A percentile compares a stretch with the other conserved stretches of the same genome.
Conservation (phyloP, 352 stramenopile genomes). For the Elongisporangium anandrum region DNA sequence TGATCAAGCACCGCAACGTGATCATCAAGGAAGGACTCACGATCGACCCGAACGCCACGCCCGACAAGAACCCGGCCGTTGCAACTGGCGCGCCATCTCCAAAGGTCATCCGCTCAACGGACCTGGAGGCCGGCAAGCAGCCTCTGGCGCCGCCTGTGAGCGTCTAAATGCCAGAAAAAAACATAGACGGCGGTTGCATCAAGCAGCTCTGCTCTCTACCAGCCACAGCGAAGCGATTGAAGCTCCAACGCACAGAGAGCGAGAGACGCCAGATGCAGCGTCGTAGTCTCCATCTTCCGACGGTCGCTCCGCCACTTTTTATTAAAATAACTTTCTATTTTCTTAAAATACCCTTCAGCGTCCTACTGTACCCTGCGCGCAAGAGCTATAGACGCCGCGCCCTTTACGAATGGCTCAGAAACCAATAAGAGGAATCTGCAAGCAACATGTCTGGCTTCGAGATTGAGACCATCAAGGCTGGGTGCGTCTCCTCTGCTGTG, state of each 20-base stretch:
- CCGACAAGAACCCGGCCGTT: conserved; percentile 47
- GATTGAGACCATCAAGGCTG: conserved; percentile 76
- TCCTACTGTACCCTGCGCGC: not conserved
- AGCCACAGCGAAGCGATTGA: not conserved
- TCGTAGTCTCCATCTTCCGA: not conserved
- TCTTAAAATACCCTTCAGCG: not conserved
- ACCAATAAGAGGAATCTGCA: not conserved
- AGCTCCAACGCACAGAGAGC: not conserved
- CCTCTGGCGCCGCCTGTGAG: conserved; percentile 59
- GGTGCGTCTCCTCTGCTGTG: conserved; percentile 15
- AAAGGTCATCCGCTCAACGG: conserved; percentile 49
- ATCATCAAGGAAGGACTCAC: conserved; percentile 73
- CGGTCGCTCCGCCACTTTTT: not conserved
- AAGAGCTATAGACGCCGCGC: not conserved
- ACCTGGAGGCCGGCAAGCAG: conserved; percentile 50
- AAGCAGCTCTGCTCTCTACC: not conserved
- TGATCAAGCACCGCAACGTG: conserved; percentile 74
- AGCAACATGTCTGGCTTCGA: conserved; percentile 37
- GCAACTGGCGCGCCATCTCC: conserved; percentile 37
- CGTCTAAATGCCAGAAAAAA: conserved; percentile 26
- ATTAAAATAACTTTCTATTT: not conserved
- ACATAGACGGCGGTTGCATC: not conserved
- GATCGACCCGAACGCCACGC: conserved; percentile 29
- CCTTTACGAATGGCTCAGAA: not conserved
- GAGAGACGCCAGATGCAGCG: not conserved